These are phyloP conservation scores for Eutrema salsugineum DNA, from an alignment of 441 rosid species.

Conservation along the genomic window DNA sequence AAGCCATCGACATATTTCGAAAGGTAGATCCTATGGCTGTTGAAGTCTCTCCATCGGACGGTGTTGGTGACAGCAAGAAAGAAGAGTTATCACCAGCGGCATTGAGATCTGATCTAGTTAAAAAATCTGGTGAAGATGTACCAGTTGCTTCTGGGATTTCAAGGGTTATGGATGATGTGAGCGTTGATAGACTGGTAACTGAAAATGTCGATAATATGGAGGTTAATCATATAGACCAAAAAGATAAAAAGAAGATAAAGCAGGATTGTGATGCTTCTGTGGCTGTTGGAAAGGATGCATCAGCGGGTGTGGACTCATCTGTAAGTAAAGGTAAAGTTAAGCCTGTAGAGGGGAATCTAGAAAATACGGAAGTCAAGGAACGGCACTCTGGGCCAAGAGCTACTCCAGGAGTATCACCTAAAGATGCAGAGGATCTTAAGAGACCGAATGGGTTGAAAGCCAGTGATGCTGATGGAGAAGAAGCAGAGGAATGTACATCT, in stretches of 20 bases:
- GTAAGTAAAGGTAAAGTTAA: slow-evolving; percentile 28
- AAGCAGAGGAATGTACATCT: slow-evolving; percentile 49
- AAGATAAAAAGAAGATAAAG: slow-evolving; percentile 29
- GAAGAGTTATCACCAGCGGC: slow-evolving; percentile 27
- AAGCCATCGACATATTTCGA: no score
- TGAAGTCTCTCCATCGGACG: slow-evolving; percentile 17
- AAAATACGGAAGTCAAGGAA: slow-evolving; percentile 30
- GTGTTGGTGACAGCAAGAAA: slow-evolving; percentile 33
- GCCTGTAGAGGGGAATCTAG: slow-evolving; percentile 27
- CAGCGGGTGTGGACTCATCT: slow-evolving; percentile 31
- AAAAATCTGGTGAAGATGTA: slow-evolving; percentile 28
- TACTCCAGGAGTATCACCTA: slow-evolving; percentile 27
- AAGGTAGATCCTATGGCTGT: slow-evolving; percentile 36
- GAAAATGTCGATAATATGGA: slow-evolving; percentile 37
- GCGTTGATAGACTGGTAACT: slow-evolving; percentile 31
- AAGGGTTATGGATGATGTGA: slow-evolving; percentile 27
- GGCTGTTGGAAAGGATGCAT: not conserved
- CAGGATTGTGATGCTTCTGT: slow-evolving; percentile 20
- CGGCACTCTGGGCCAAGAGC: slow-evolving; percentile 13
- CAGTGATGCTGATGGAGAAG: slow-evolving; percentile 41
- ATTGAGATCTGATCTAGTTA: slow-evolving; percentile 23
- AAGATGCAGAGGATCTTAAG: slow-evolving; percentile 11
- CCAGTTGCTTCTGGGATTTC: slow-evolving; percentile 22
- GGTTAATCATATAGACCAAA: slow-evolving; percentile 16
- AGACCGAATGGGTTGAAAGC: slow-evolving; percentile 37